These are phyloP conservation scores for Pestalotiopsis sp. DNA, from an alignment of 2,329 filamentous ascomycete species.

Conservation along the genomic window DNA sequence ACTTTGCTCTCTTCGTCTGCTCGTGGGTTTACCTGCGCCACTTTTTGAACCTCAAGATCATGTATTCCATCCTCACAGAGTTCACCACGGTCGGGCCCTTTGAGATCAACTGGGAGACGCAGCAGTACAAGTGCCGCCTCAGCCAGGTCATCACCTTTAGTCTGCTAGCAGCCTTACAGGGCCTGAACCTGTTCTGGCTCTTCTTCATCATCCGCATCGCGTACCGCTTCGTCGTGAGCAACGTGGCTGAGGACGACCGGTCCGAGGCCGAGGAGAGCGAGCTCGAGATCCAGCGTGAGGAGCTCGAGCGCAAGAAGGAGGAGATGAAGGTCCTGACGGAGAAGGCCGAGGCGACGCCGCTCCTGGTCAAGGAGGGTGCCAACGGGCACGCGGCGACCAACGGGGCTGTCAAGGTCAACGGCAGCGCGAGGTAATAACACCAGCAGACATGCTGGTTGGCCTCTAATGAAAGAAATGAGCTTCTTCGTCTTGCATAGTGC, in stretches of 20 bases:
- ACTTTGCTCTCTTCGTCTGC: constrained; percentile 80
- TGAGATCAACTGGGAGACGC: constrained; percentile 73
- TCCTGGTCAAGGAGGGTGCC: constrained; percentile 26
- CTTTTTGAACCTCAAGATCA: constrained; percentile 77
- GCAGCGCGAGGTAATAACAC: not conserved
- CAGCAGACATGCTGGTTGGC: not conserved
- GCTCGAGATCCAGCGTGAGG: constrained; percentile 42
- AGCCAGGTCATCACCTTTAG: constrained; percentile 67
- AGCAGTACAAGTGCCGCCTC: constrained; percentile 77
- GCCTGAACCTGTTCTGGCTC: constrained; percentile 81
- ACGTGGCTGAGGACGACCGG: constrained; percentile 68
- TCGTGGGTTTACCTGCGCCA: constrained; percentile 92
- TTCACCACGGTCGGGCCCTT: constrained; percentile 76
- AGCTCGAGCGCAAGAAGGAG: constrained; percentile 20
- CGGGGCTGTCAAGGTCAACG: constrained; percentile 19
- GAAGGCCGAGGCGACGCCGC: constrained; percentile 21
- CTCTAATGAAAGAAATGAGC: not conserved
- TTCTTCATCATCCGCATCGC: constrained; percentile 77
- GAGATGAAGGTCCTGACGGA: constrained; percentile 18
- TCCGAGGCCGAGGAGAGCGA: constrained; percentile 70
- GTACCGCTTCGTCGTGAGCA: constrained; percentile 66
- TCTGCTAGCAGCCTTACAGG: constrained; percentile 69
- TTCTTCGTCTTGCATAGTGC: not conserved
- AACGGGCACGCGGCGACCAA: constrained; percentile 21
- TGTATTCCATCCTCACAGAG: constrained; percentile 74